Evolutionary conservation across 306 rosid genomes (phyloP), one percentile per base, ranked within the genome.

Genomic region (Acmispon strigosus): DNA sequence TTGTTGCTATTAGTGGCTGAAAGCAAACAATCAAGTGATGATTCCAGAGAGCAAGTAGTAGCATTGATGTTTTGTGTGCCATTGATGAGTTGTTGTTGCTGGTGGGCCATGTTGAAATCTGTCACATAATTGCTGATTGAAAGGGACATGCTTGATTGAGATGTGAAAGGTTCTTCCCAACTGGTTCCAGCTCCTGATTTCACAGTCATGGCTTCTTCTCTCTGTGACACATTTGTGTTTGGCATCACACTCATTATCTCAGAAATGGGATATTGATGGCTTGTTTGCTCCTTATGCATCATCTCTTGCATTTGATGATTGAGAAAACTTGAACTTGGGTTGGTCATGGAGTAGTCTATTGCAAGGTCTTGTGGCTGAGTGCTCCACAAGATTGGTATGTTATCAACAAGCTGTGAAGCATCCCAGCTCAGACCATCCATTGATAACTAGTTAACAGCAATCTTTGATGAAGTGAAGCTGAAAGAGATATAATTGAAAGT

Each of bases 371-470:
- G 85, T 13, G 74, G 85, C 39, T 84, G 90, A 54, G 74, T 75
- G 71, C 74, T 84, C 92, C 96, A 89, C 48, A 80, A 53, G 48
- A 80, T 81, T 6, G 81, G 54, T 16, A 77, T 51, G 77, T 79
- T 88, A 32, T 55, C 72, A 41, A 67, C 66, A 34, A 67, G 70
- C 62, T 75, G 82, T 10, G 91, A 80, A 14, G 77, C 84, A 76
- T 80, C 84, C 97, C 97, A 90, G 29, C 76, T 85, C 76, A 83
- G 36, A 73, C 80, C 77, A 60, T 89, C 96, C 98, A 92, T 61
- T 72, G 15, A 32, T 44, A 64, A 18, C 54, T 68, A 27, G 44
- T 27, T 27, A 27, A 27, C 32, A 27, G 3, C 32, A 27, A 27
- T 27, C 32, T 27, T 27, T 27, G 32, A 27, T 27, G 32, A 27